phyloP scores from a whole-genome alignment of 2,329 filamentous ascomycete genomes.

The Botrytis porri region DNA sequence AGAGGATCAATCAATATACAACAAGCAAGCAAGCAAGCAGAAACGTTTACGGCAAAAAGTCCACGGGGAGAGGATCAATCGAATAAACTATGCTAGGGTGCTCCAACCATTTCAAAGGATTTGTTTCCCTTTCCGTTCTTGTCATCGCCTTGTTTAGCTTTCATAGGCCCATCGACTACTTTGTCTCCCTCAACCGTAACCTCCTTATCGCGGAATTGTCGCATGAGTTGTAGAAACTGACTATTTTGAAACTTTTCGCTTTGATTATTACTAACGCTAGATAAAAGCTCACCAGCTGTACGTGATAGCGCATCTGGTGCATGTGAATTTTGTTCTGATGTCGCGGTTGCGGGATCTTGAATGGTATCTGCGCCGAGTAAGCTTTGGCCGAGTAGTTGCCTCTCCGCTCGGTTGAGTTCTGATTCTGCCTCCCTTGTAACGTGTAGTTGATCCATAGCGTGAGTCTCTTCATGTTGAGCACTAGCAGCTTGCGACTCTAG shows the following conservation, averaged over 20 bases:
- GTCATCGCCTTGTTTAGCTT: neutral
- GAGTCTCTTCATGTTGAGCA: neutral
- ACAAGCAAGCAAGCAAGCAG: neutral
- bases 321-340: conserved; percentile 38
- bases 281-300: conserved; percentile 68
- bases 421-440: conserved; percentile 1
- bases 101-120: neutral
- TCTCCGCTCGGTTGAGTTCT: neutral
- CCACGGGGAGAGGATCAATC: neutral
- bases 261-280: conserved; percentile 65
- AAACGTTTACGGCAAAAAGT: neutral
- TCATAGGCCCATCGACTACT: conserved; percentile 45
- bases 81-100: conserved; percentile 1
- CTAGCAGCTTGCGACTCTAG: conserved; percentile 27
- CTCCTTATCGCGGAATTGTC: conserved; percentile 67
- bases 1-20: neutral
- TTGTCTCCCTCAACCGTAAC: conserved; percentile 70
- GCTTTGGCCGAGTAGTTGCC: conserved; percentile 27
- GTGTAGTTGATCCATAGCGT: conserved; percentile 25
- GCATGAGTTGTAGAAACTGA: conserved; percentile 74
- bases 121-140: too few species aligned
- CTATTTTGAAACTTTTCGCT: conserved; percentile 76
- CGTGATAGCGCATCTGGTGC: conserved; percentile 61
- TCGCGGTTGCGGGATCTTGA: conserved; percentile 28
- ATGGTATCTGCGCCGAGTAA: conserved; percentile 39